Conservation (phyloP, 202 grass and related monocot genomes). For the Zizania palustris region DNA sequence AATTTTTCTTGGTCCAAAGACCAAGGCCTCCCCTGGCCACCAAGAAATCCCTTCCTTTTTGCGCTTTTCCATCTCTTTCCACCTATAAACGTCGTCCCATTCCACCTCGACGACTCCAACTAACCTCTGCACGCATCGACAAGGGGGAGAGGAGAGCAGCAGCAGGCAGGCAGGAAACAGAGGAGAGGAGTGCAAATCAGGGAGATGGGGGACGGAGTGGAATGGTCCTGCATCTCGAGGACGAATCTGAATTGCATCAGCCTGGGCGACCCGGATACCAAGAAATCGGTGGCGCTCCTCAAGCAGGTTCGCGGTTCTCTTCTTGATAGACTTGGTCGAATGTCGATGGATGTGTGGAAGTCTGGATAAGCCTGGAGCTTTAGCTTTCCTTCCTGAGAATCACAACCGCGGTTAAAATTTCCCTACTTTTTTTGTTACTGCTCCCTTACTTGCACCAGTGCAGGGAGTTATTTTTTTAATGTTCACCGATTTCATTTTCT, state of each 20-base stretch:
- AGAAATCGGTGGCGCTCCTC: conserved; percentile 79
- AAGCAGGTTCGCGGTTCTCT: conserved; percentile 64
- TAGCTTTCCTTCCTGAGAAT: conserved; percentile 15
- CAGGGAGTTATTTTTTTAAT: background rate
- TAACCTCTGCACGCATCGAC: conserved; percentile 21
- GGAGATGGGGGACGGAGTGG: conserved; percentile 38
- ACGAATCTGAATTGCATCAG: conserved; percentile 80
- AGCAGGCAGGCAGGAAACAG: conserved; percentile 8
- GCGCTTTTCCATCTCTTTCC: conserved; percentile 25
- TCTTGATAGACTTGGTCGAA: conserved; percentile 4
- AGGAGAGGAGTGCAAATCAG: conserved; percentile 2
- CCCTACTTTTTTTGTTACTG: background rate
- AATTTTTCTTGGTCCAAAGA: conserved; percentile 27
- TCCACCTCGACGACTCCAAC: conserved; percentile 21
- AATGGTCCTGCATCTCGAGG: conserved; percentile 38
- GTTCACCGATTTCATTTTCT: background rate
- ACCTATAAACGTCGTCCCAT: background rate
- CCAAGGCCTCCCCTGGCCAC: conserved; percentile 15
- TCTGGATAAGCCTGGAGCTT: background rate
- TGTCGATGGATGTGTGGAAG: no score
- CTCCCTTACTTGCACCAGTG: background rate
- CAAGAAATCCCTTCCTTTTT: background rate
- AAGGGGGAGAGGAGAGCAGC: background rate
- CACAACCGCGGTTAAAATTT: background rate
- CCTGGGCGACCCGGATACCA: conserved; percentile 63